Evolutionary conservation across 2,329 filamentous ascomycete species (phyloP), one percentile per base, ranked within the genome.

Genomic region (Trichoderma koningiopsis): DNA sequence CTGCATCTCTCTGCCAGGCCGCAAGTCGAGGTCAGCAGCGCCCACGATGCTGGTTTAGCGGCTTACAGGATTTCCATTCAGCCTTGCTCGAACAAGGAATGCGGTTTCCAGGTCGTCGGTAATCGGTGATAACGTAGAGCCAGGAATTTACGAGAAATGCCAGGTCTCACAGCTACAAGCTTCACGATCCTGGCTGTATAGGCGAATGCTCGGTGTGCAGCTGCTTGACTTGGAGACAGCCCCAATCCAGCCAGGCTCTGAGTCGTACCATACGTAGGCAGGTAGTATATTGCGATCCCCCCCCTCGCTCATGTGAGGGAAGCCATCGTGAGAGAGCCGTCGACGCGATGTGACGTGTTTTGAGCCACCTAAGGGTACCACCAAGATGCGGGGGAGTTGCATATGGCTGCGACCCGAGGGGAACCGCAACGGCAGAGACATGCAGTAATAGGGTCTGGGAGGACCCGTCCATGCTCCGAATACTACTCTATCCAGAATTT

Each of bases 341-440:
- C 29, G 60, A 53, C 60, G 47, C 60, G 31, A 63, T 52, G 60
- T 63, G 60, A 63, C 60, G 60, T 53, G 60, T 35, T 37, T 53
- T 49, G 22, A 3, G 8, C 52, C 52, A 29, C 14, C 13, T 16
- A 29, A 14, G 14, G 59, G 43, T n/a, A 13, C 40, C 19, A 47
- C 60, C 47, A 53, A 63, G 60, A 63, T 63, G 60, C 60, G 60
- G 60, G 47, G 60, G 31, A 27, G 43, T 29, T 33, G 47, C 47
- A 49, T 49, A 22, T 22, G 43, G 43, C n/a, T 49, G 43, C 43
- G 43, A 49, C 47, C 19, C n/a, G 24, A 24, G 47, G 43, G 43
- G 47, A 49, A 49, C 16, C 27, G 19, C 52, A 31, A 27, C 52
- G n/a, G 40, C 14, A 40, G 37, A 40, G 37, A 40, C 16, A 29